These are phyloP conservation scores for Alternaria sp. DNA, from an alignment of 2,329 filamentous ascomycete genomes.

Conservation along the genomic window DNA sequence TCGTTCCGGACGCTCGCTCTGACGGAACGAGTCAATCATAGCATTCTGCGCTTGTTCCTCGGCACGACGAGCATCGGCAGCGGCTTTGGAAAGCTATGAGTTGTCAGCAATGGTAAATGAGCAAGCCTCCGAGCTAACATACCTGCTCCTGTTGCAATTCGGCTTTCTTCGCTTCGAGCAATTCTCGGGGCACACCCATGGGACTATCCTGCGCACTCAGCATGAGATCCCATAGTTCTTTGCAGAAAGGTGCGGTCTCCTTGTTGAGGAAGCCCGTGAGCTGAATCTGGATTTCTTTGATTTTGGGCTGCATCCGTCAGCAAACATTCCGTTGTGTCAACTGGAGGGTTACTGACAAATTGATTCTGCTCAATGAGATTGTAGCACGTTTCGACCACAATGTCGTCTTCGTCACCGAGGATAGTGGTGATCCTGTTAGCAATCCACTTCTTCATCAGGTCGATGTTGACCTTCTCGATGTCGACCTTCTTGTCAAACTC, in stretches of 20 bases:
- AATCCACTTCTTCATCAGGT: conserved; percentile 99
- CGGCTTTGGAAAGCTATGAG: conserved; percentile 78
- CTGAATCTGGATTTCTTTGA: conserved; percentile 93
- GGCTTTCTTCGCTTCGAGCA: conserved; percentile 93
- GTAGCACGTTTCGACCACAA: conserved; percentile 85
- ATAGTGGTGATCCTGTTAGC: conserved; percentile 85
- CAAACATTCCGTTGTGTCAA: neutral
- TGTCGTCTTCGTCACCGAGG: conserved; percentile 90
- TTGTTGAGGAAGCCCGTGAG: conserved; percentile 95
- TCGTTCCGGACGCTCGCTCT: conserved; percentile 62
- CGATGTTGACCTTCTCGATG: conserved; percentile 94
- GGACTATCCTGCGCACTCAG: conserved; percentile 87
- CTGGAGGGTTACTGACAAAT: conserved; percentile 65
- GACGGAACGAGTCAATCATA: conserved; percentile 69
- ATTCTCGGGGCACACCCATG: conserved; percentile 90
- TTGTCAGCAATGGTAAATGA: conserved; percentile 24
- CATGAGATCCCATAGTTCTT: conserved; percentile 90
- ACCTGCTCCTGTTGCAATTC: conserved; percentile 97
- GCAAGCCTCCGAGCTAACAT: conserved; percentile 14
- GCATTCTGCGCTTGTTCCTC: conserved; percentile 70
- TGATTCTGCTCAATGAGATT: conserved; percentile 74
- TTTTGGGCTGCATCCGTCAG: conserved; percentile 73
- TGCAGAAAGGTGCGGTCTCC: conserved; percentile 86
- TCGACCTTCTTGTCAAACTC: conserved; percentile 97
- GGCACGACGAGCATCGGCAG: conserved; percentile 73